Base-by-base conservation (phyloP, 2,329 filamentous ascomycete species). In the Tolypocladium amazonense region DNA sequence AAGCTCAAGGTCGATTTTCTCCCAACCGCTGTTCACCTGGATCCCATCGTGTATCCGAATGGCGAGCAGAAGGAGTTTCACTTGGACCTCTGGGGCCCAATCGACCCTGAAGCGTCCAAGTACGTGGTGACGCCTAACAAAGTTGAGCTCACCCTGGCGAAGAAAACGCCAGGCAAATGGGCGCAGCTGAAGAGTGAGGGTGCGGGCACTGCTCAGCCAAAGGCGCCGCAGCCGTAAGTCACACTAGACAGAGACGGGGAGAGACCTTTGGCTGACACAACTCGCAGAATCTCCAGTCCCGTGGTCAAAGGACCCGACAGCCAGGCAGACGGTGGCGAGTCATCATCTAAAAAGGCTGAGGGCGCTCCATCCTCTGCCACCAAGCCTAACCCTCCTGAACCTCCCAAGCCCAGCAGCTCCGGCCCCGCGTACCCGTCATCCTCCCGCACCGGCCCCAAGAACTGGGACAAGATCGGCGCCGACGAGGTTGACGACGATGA, bases 381-480 rank as follows among this genome's bases (percentile, higher is more conserved):
- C 59, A 33, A 64, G 7, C 27, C 61, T 20, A 30, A 47, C 8
- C 2, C 30, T 33, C 11, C 50, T 9, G 50, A 53, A 20, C 9
- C 50, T 20, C 30, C 50, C 50, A 53, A 53, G 50, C 9, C 27
- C 27, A 14, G 30, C 56, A n/a, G 60, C 58, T 60, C 37, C 18
- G 71, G 58, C 20, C 89, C 88, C 0, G 75, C 80, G 0, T 97
- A 97, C 70, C 93, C 94, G 1, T 93, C 92, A 0, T 97, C 92
- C 0, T 94, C 93, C 15, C 88, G 86, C 62, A 81, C 76, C 1
- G 93, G 92, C 0, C 85, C 89, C 3, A 96, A 96, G 75, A 83
- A 99, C 74, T 99, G 94, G 94, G 94, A 99, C 71, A 89, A 86
- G 63, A 70, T 97, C 2, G 85, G 68, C 0, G 72, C 69, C 0